These are phyloP conservation scores for Coniella vitis DNA, from an alignment of 2,329 filamentous ascomycete genomes.

Conservation along the genomic window DNA sequence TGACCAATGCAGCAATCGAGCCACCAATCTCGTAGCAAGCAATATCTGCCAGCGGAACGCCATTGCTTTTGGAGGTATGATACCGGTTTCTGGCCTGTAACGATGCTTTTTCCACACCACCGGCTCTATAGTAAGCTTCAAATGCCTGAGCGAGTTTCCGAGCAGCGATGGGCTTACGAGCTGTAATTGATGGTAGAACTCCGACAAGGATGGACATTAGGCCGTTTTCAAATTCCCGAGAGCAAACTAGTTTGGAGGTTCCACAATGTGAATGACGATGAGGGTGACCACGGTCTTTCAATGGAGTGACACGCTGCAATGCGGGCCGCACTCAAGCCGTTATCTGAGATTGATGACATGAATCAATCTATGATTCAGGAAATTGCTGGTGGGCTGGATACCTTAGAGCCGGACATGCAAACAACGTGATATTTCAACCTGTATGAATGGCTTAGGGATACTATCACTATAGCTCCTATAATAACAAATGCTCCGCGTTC, in stretches of 20 bases:
- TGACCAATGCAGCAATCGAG: constrained; percentile 33
- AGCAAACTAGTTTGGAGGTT: no score
- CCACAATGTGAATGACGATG: constrained; percentile 31
- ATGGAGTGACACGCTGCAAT: constrained; percentile 30
- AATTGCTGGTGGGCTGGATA: constrained; percentile 20
- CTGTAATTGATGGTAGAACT: constrained; percentile 24
- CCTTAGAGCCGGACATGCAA: constrained; percentile 7
- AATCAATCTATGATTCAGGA: constrained; percentile 28
- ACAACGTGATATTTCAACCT: constrained; percentile 16
- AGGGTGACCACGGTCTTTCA: constrained; percentile 26
- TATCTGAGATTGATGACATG: constrained; percentile 27
- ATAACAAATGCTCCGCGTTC: no score
- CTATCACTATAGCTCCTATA: constrained; percentile 30
- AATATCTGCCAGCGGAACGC: constrained; percentile 29
- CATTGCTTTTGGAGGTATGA: constrained; percentile 23
- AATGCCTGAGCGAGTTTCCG: constrained; percentile 31
- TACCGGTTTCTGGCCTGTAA: constrained; percentile 30
- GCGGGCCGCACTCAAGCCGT: constrained; percentile 25
- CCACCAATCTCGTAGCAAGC: constrained; percentile 35
- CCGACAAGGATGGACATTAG: constrained; percentile 20
- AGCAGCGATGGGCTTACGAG: constrained; percentile 25
- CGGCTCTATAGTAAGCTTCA: constrained; percentile 31
- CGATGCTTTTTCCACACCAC: constrained; percentile 32
- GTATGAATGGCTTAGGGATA: constrained; percentile 23
- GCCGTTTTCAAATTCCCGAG: constrained; percentile 20